phyloP scores from a whole-genome alignment of 2,329 filamentous ascomycete species.

The Verticillium zaregamsianum region DNA sequence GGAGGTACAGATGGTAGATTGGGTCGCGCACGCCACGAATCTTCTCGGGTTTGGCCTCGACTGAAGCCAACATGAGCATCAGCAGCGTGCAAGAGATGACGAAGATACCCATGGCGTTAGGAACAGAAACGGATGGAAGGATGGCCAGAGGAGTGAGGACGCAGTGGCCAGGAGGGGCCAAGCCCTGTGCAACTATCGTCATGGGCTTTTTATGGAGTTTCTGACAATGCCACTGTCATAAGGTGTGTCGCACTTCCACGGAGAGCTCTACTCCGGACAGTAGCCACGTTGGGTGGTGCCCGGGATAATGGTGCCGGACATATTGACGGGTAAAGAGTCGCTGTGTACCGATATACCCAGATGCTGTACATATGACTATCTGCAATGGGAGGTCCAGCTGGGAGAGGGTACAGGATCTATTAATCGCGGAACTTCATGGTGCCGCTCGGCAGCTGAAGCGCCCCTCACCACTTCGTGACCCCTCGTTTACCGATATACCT shows the following conservation, averaged over 20 bases:
- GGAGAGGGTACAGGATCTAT: neutral
- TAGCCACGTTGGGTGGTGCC: neutral
- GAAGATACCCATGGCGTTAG: constrained; percentile 9
- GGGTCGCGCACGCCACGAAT: constrained; percentile 45
- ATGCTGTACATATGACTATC: neutral
- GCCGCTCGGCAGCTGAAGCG: neutral
- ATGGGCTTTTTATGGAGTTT: neutral
- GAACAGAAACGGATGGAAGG: neutral
- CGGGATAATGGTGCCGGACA: neutral
- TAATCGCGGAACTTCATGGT: neutral
- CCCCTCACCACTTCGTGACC: neutral
- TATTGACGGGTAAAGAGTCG: neutral
- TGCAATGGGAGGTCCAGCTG: neutral
- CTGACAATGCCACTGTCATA: neutral
- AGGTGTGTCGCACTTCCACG: neutral
- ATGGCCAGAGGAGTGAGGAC: neutral
- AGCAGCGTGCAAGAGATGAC: constrained; percentile 5
- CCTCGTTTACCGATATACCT: neutral
- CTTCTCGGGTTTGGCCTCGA: constrained; percentile 38
- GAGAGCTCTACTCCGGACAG: neutral
- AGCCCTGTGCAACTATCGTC: neutral
- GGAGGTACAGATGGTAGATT: constrained; percentile 50
- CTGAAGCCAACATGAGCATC: constrained; percentile 4
- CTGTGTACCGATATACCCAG: neutral
- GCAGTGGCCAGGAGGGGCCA: neutral